These are phyloP conservation scores for Apiotrichum akiyoshidainum DNA, from an alignment of 1,284 basidiomycete genomes.

Conservation along the genomic window DNA sequence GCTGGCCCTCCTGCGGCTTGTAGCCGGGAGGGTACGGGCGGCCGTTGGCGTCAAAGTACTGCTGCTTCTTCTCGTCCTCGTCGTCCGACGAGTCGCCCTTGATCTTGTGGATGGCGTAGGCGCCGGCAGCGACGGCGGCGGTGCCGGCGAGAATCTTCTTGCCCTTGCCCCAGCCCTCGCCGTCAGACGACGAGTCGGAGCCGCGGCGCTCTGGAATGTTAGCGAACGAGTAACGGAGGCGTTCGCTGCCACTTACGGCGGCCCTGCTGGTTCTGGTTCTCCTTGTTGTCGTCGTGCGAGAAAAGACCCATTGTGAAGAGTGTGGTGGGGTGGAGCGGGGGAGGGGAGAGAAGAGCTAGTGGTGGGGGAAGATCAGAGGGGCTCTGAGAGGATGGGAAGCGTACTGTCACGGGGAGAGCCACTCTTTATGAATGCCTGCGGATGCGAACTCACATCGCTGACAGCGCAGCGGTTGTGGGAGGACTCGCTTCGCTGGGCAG, in stretches of 20 bases:
- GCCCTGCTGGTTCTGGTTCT: background rate
- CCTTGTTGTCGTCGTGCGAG: background rate
- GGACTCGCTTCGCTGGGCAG: too few relatives aligned
- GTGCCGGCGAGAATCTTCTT: background rate
- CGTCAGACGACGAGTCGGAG: background rate
- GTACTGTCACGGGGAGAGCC: too few relatives aligned
- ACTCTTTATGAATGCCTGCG: too few relatives aligned
- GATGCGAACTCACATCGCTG: too few relatives aligned
- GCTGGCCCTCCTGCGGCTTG: background rate
- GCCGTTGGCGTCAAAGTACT: background rate
- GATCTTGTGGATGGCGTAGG: background rate
- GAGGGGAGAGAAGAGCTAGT: background rate
- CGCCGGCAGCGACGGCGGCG: background rate
- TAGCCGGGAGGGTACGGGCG: background rate
- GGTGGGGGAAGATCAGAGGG: background rate
- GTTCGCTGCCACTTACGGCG: background rate
- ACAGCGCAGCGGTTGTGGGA: too few relatives aligned
- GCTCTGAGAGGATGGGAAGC: too few relatives aligned
- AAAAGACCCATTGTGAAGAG: background rate
- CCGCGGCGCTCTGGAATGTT: background rate
- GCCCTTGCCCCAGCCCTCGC: constrained; percentile 4
- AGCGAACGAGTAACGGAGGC: background rate
- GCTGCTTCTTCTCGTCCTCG: background rate
- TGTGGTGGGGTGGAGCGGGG: background rate
- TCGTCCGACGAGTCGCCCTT: background rate